Evolutionary conservation across 495 filamentous ascomycete species (phyloP).

Genomic region (Neurospora sp.): DNA sequence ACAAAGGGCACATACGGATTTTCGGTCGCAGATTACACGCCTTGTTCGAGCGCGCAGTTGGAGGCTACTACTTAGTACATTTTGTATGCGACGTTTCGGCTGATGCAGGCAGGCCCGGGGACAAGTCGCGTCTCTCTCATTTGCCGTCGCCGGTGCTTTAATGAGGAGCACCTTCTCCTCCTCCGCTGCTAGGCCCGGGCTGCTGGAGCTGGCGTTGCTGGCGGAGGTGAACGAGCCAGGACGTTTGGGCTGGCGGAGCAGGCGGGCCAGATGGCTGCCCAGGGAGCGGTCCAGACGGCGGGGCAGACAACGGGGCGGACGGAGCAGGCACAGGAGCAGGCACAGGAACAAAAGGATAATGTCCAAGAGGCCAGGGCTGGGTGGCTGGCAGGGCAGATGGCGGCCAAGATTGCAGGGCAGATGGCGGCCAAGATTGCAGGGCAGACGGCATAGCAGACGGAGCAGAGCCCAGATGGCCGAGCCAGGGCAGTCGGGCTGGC

Average conservation of each 20-base stretch:
- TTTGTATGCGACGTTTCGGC: not conserved
- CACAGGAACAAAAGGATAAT: not conserved
- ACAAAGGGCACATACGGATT: not conserved
- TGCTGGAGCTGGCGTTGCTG: not conserved
- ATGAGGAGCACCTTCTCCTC: not conserved
- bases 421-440: too few species aligned
- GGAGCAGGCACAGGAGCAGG: not conserved
- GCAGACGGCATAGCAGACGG: too few species aligned
- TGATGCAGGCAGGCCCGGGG: not conserved
- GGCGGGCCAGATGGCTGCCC: not conserved
- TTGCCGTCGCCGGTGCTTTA: not conserved
- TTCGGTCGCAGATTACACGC: not conserved
- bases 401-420: too few species aligned
- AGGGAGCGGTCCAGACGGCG: not conserved
- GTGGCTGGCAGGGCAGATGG: not conserved
- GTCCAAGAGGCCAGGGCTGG: not conserved
- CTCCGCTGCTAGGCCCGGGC: not conserved
- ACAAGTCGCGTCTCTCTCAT: not conserved
- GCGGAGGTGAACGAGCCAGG: not conserved
- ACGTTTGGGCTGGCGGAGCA: too few species aligned
- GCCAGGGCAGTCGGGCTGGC: too few species aligned
- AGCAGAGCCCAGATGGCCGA: not conserved
- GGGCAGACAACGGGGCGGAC: not conserved
- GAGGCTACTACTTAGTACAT: not conserved
- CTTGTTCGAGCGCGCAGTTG: not conserved